Evolutionary conservation across 106 monocot genomes (phyloP), one percentile per base, ranked within the genome.

Genomic region (Narthecium ossifragum): DNA sequence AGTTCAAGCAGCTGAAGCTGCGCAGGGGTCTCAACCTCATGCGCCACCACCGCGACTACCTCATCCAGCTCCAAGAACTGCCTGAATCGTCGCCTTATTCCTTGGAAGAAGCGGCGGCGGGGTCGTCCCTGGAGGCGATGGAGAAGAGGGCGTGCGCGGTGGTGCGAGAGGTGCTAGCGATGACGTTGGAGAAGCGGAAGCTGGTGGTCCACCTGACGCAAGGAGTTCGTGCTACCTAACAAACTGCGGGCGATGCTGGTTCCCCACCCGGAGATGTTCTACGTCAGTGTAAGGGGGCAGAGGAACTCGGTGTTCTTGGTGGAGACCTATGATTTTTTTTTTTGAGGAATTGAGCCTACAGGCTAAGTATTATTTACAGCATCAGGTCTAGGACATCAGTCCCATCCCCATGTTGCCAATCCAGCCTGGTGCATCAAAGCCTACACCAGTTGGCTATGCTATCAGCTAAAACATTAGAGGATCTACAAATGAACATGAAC

Each of bases 231-330:
- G 43, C 57, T 96, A 71, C 86, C 96, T 2, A 86, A 90, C 66
- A 73, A 73, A 58, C 73, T 96, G 28, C 29, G 84, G 28, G 81
- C 62, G 17, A 39, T 96, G 90, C 71, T 96, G 64, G 66, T 90
- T 34, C 63, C 90, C 9, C 96, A 96, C 55, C 96, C 90, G 43
- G 96, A 96, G 71, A 68, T 96, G 86, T 96, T 96, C 70, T 96
- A 90, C 45, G 83, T 96, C n/a, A 90, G 96, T 43, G n/a, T 96
- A 0, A 90, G 86, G 64, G 96, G 96, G 62, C 26, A 65, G 73
- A 74, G 96, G 46, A 69, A 96, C 62, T 90, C 96, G 10, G 96
- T 96, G 55, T 90, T 86, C 69, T 47, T 96, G 50, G 84, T 84
- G 23, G 96, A 96, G 68, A 83, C n/a, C n/a, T n/a, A n/a, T n/a